Conservation (phyloP, 2,329 filamentous ascomycete species). For the Cladosporium sp. region DNA sequence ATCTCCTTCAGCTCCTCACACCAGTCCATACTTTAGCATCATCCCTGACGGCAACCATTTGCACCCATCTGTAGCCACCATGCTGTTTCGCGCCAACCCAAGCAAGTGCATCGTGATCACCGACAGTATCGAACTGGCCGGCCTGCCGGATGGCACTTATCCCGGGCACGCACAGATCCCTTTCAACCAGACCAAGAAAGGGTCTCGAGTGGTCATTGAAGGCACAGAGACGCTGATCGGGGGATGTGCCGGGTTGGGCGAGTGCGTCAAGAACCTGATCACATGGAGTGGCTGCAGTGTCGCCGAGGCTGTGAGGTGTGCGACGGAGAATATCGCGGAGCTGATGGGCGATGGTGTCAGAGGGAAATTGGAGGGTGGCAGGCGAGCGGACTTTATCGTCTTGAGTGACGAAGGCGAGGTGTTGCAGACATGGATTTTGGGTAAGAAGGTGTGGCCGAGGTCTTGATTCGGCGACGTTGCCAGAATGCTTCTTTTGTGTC, state of each 20-base stretch:
- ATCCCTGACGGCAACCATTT: constrained; percentile 54
- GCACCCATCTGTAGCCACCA: constrained; percentile 46
- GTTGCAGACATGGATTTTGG: constrained; percentile 47
- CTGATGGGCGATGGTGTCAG: constrained; percentile 46
- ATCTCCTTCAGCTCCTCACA: constrained; percentile 17
- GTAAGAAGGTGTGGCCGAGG: constrained; percentile 44
- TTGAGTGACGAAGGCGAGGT: constrained; percentile 44
- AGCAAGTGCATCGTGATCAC: constrained; percentile 49
- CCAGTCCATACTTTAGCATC: constrained; percentile 47
- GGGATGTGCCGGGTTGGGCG: constrained; percentile 48
- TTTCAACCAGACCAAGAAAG: constrained; percentile 45
- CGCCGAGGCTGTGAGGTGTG: constrained; percentile 46
- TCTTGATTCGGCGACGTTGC: too few relatives aligned
- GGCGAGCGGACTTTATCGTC: constrained; percentile 48
- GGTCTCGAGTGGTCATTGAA: constrained; percentile 47
- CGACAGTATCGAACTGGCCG: constrained; percentile 52
- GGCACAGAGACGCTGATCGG: constrained; percentile 53
- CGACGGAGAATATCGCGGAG: constrained; percentile 49
- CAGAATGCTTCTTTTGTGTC: too few relatives aligned
- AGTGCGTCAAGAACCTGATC: constrained; percentile 48
- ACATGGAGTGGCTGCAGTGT: constrained; percentile 44
- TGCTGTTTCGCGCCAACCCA: constrained; percentile 47
- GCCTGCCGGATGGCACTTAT: constrained; percentile 48
- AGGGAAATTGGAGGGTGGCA: constrained; percentile 42
- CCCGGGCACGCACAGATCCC: constrained; percentile 49